phyloP scores from a whole-genome alignment of 257 asterid species.

The Primulina huaijiensis region DNA sequence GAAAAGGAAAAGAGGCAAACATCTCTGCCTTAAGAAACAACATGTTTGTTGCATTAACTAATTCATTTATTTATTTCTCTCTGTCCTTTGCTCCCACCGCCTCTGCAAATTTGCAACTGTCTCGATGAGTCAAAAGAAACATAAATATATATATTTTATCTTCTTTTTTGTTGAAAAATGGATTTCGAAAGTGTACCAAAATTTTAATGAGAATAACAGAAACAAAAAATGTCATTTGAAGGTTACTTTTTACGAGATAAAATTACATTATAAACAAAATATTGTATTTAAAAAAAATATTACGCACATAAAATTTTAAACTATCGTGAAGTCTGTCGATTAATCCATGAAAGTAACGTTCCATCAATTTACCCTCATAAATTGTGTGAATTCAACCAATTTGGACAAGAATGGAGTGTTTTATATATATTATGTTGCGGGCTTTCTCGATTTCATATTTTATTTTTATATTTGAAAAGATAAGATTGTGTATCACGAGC shows the following conservation, averaged over 20 bases:
- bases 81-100: constrained; percentile 1
- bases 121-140: neutral
- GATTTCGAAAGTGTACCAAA: neutral
- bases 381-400: neutral
- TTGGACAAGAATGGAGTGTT: neutral
- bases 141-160: too few species aligned
- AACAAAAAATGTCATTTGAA: too few species aligned
- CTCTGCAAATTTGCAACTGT: constrained; percentile 7
- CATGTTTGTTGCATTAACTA: neutral
- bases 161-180: too few species aligned
- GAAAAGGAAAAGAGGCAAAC: neutral
- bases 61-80: neutral
- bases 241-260: too few species aligned
- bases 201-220: too few species aligned
- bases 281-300: too few species aligned
- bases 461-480: neutral
- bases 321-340: neutral
- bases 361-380: neutral
- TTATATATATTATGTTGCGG: neutral
- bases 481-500: neutral
- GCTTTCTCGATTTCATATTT: neutral
- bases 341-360: neutral
- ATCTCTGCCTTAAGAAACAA: neutral
- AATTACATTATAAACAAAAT: too few species aligned
- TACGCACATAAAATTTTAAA: too few species aligned